A percentile compares a stretch with the other conserved stretches of the same genome.
These are phyloP conservation scores for Sarocladium strictum DNA, from an alignment of 2,329 filamentous ascomycete species.

Conservation along the genomic window DNA sequence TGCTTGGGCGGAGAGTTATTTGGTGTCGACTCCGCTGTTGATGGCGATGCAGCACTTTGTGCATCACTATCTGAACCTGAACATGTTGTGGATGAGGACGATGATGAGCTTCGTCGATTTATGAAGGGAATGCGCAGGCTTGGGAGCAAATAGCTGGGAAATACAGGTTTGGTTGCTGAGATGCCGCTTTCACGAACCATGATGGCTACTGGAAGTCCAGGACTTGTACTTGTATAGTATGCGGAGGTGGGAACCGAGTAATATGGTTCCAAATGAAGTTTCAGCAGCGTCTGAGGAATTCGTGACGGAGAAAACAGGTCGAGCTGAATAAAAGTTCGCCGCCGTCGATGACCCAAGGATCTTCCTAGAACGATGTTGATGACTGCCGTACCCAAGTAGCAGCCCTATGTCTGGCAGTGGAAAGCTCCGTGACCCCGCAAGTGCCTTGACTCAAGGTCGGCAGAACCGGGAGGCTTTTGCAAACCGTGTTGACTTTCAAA, in stretches of 20 bases:
- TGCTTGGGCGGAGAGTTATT: constrained; percentile 20
- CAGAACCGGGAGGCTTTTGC: too few species aligned
- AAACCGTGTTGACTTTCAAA: too few species aligned
- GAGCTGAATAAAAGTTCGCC: background rate
- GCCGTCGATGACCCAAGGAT: background rate
- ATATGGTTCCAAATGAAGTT: background rate
- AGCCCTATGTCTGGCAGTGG: background rate
- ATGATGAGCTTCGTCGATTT: constrained; percentile 30
- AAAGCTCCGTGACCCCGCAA: background rate
- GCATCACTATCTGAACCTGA: constrained; percentile 11
- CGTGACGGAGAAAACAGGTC: background rate
- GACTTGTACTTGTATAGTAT: too few species aligned
- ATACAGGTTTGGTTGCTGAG: constrained; percentile 36
- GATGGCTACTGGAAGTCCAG: background rate
- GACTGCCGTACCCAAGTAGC: background rate
- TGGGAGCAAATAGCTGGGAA: constrained; percentile 47
- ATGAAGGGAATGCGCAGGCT: constrained; percentile 43
- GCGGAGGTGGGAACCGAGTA: too few species aligned
- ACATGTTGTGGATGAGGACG: constrained; percentile 20
- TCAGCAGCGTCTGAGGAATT: too few species aligned
- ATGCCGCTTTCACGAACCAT: constrained; percentile 33
- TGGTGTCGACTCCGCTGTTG: constrained; percentile 23
- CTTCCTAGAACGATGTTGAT: background rate
- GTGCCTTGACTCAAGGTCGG: background rate
- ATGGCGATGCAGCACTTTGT: constrained; percentile 17